Evolutionary conservation across 169 alveolate species (phyloP), one percentile per base, ranked within the genome.

Genomic region (Eimeria sp.): DNA sequence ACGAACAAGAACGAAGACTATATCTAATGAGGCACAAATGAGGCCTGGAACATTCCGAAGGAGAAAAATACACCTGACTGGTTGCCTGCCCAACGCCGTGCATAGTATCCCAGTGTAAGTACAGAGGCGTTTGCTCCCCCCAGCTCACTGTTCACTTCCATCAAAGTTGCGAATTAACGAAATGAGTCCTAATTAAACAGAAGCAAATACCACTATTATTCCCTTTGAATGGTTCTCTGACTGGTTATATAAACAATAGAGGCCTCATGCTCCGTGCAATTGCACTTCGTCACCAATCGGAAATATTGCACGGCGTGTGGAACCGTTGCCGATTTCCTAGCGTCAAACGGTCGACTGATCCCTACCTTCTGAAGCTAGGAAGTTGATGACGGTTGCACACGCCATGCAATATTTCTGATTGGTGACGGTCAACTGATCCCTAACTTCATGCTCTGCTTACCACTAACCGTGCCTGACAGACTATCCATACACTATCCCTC

Each of bases 11-110:
- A 74, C 58, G 18, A 40, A 37, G 62, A 54, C 43, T 83, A 25
- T 56, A 83, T 58, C 33, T 60, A 64, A 66, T 87, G 80, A 87
- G 82, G 93, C 82, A 64, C 54, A 64, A 62, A 64, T 64, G 80
- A 58, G 82, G 93, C 93, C 93, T 60, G 62, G 82, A 87, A 87
- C 68, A 87, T 8, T 20, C 78, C 93, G 62, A 11, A 64, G 82
- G 78, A 87, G 90, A 87, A 87, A 64, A 87, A 87, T 87, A 64
- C 93, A 87, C 78, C 23, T 87, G 60, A 87, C 49, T 37, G 64
- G 33, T 68, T 10, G 18, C 30, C 46, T 25, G 20, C 82, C 46
- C 60, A 87, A 46, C 82, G 62, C 58, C 60, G 11, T 33, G 54
- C 40, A 64, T 4, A n/a, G 68, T 27, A 68, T 25, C 37, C 66